Conservation (phyloP, 73 alveolate genomes). For the Paramecium bursaria region DNA sequence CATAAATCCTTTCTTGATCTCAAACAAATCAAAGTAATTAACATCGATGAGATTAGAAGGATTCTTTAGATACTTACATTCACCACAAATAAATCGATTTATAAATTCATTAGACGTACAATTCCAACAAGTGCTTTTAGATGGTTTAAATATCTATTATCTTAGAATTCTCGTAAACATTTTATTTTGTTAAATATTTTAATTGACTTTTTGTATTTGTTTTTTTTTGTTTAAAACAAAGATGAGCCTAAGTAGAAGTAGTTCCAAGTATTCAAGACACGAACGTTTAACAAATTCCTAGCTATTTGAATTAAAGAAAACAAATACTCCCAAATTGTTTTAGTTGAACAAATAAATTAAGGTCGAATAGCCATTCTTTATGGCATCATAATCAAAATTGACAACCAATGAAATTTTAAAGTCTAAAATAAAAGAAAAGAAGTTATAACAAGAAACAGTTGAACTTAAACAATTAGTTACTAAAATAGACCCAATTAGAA, state of each 20-base stretch:
- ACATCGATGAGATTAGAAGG: neutral
- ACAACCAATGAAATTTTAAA: conserved; percentile 21
- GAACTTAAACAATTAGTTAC: conserved; percentile 36
- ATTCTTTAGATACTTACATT: conserved; percentile 37
- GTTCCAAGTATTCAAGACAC: conserved; percentile 42
- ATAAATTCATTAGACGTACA: conserved; percentile 51
- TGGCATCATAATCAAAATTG: conserved; percentile 45
- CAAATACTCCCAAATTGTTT: neutral
- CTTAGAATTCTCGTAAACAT: too few species aligned
- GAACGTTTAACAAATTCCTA: conserved; percentile 42
- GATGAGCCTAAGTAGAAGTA: conserved; percentile 48
- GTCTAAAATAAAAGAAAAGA: conserved; percentile 40
- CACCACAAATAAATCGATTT: conserved; percentile 37
- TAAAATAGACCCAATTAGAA: conserved; percentile 37
- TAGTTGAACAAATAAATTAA: neutral
- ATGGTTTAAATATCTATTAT: conserved; percentile 21
- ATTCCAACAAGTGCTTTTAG: conserved; percentile 51
- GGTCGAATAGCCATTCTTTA: conserved; percentile 25
- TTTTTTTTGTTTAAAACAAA: too few species aligned
- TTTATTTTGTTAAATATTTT: too few species aligned
- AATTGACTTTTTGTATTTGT: too few species aligned
- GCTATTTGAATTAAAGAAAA: conserved; percentile 6
- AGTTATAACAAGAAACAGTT: neutral
- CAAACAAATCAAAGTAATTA: conserved; percentile 52
- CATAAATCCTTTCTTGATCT: neutral